Percentiles rank a stretch among this genome's conserved stretches.
phyloP scores from a whole-genome alignment of 495 filamentous ascomycete genomes.

The Talaromyces proteolyticus region DNA sequence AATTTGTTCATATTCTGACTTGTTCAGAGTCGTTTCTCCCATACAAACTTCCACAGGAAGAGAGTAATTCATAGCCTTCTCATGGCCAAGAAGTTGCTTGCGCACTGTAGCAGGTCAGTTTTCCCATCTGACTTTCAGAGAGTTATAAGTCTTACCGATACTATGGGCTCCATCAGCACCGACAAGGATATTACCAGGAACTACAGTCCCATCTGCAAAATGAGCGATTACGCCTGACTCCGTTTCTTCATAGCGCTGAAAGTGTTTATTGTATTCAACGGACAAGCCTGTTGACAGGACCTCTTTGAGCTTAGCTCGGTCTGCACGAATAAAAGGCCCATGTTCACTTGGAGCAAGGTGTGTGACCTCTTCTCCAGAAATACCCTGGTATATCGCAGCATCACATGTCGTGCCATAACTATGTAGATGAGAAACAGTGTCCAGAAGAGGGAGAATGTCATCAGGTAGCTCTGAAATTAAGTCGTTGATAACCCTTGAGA shows the following conservation, averaged over 20 bases:
- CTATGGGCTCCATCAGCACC: constrained; percentile 47
- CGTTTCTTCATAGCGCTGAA: constrained; percentile 26
- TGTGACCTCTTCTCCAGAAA: background rate
- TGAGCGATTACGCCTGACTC: constrained; percentile 32
- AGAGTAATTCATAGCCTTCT: background rate
- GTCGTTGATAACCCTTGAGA: background rate
- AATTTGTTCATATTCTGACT: background rate
- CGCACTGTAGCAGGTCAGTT: background rate
- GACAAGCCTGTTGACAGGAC: background rate
- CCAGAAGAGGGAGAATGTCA: background rate
- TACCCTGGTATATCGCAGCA: background rate
- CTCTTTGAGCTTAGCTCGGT: background rate
- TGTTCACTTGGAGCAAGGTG: background rate
- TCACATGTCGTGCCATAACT: background rate
- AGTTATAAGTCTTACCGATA: background rate
- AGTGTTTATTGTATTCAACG: background rate
- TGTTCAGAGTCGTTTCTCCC: background rate
- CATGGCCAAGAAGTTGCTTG: background rate
- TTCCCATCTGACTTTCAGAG: background rate
- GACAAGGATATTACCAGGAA: constrained; percentile 34
- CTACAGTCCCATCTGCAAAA: constrained; percentile 36
- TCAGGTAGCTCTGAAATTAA: background rate
- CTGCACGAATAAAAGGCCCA: background rate
- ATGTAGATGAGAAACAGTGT: background rate
- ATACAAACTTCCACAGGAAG: background rate